phyloP scores from a whole-genome alignment of 352 stramenopile species.

The Pythium chondricola region DNA sequence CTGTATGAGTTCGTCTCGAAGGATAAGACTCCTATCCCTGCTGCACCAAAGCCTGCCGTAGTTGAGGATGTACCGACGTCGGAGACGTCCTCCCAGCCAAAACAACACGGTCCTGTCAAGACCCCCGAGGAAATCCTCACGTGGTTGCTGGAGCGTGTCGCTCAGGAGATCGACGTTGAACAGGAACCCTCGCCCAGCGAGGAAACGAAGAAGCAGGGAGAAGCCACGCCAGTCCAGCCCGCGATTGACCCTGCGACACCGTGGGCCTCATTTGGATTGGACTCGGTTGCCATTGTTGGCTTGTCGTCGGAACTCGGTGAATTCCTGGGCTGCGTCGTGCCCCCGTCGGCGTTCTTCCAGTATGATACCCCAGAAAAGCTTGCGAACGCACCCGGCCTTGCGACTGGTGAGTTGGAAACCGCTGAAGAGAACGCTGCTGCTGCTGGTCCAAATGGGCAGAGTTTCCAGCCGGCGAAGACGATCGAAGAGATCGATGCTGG shows the following conservation, averaged over 20 bases:
- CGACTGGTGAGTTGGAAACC: conserved; percentile 24
- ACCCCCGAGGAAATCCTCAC: conserved; percentile 61
- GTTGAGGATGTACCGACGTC: conserved; percentile 2
- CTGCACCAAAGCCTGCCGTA: conserved; percentile 2
- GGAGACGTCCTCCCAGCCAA: conserved; percentile 12
- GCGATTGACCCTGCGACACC: conserved; percentile 17
- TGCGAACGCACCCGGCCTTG: conserved; percentile 21
- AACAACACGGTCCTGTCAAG: conserved; percentile 34
- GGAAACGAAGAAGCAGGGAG: not conserved
- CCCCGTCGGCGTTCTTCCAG: conserved; percentile 33
- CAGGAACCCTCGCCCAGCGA: conserved; percentile 1
- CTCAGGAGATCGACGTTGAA: conserved; percentile 34
- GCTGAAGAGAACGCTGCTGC: conserved; percentile 1
- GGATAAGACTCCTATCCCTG: conserved; percentile 14
- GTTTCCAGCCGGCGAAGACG: conserved; percentile 24
- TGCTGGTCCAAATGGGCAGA: not conserved
- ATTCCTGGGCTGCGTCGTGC: conserved; percentile 35
- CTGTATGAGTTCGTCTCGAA: conserved; percentile 47
- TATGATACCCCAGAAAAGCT: conserved; percentile 31
- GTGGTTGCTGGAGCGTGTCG: conserved; percentile 61
- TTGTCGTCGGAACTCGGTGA: conserved; percentile 33
- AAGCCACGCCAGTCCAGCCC: conserved; percentile 1
- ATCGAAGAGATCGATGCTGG: conserved; percentile 59
- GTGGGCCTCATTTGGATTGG: conserved; percentile 28
- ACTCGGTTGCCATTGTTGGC: conserved; percentile 33